A percentile compares a stretch with the other conserved stretches of the same genome.
Conservation (phyloP, 2,329 filamentous ascomycete species). For the Aureobasidium subglaciale region DNA sequence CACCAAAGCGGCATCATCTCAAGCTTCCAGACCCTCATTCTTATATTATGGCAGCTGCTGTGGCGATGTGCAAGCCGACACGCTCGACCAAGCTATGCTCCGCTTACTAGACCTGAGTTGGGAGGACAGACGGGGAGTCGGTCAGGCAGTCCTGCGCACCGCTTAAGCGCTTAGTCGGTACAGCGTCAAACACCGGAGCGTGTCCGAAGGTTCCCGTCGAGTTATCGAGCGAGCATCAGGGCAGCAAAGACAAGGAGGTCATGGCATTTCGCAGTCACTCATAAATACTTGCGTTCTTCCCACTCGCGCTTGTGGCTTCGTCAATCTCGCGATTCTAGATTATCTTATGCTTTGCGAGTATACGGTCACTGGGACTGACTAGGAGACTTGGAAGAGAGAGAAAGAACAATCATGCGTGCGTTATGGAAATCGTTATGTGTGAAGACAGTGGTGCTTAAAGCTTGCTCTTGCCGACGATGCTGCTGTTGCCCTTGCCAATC, state of each 20-base stretch:
- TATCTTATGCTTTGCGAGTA: too few relatives aligned
- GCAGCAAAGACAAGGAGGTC: neutral
- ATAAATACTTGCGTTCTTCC: neutral
- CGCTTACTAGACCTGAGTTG: neutral
- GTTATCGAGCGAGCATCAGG: neutral
- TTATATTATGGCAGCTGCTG: neutral
- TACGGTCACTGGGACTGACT: too few relatives aligned
- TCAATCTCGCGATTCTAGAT: too few relatives aligned
- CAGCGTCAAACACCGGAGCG: neutral
- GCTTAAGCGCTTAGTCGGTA: slow-evolving; percentile 1
- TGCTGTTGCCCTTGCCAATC: slow-evolving; percentile 24
- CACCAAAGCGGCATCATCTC: neutral
- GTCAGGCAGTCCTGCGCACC: neutral
- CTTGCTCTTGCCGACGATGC: slow-evolving; percentile 30
- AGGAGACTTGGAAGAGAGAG: neutral
- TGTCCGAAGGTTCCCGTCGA: too few relatives aligned
- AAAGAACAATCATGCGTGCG: neutral
- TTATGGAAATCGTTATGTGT: neutral
- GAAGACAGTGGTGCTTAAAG: slow-evolving; percentile 19
- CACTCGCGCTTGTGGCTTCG: too few relatives aligned
- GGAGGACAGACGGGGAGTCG: slow-evolving; percentile 6
- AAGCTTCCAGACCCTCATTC: neutral
- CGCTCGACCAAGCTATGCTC: neutral
- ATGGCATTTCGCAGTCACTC: neutral
- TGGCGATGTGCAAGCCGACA: neutral